phyloP scores from a whole-genome alignment of 2,329 filamentous ascomycete genomes.

The Colletotrichum liaoningense region DNA sequence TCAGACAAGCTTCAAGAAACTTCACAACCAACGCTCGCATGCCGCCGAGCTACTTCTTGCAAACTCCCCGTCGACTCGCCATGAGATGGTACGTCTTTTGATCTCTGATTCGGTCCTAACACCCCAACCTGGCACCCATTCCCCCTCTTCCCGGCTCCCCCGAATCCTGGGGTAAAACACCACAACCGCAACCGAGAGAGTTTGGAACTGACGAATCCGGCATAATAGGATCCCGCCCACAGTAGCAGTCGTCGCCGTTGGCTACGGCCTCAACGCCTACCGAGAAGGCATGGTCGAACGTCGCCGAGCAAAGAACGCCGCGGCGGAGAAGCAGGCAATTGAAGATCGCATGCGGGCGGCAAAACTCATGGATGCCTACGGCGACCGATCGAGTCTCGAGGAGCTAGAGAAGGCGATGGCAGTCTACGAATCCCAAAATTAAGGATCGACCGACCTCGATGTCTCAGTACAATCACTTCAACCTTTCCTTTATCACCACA shows the following conservation, averaged over 20 bases:
- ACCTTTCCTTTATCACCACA: background rate
- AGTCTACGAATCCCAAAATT: constrained; percentile 53
- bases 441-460: background rate
- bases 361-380: constrained; percentile 61
- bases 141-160: background rate
- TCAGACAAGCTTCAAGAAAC: constrained; percentile 38
- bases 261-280: constrained; percentile 49
- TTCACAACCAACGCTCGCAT: constrained; percentile 50
- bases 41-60: constrained; percentile 47
- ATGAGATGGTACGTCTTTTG: constrained; percentile 45
- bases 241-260: constrained; percentile 45
- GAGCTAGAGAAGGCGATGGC: constrained; percentile 60
- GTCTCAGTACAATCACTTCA: background rate
- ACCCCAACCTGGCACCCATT: background rate
- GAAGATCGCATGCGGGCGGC: constrained; percentile 51
- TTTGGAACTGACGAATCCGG: constrained; percentile 4
- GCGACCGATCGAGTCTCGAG: constrained; percentile 59
- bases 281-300: constrained; percentile 43
- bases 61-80: constrained; percentile 43
- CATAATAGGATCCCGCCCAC: constrained; percentile 46
- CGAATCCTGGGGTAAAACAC: background rate
- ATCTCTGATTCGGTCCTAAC: background rate
- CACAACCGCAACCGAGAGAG: background rate
- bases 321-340: constrained; percentile 48
- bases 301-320: constrained; percentile 42